phyloP scores from a whole-genome alignment of 371 early-diverging fungal genomes.

The Apophysomyces variabilis region DNA sequence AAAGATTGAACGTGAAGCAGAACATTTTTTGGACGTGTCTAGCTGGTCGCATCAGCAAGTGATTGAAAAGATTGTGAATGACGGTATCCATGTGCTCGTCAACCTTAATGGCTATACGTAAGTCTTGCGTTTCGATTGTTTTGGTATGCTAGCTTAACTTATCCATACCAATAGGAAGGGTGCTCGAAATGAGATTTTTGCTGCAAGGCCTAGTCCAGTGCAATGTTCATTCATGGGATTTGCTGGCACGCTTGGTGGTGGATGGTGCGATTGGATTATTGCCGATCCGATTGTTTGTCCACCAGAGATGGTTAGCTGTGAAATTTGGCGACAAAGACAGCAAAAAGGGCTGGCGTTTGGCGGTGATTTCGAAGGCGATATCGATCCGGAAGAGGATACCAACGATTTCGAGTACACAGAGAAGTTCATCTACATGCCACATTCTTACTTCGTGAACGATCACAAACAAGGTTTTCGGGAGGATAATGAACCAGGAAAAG shows the following conservation, averaged over 20 bases:
- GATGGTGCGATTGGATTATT: constrained; percentile 93
- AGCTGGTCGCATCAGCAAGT: constrained; percentile 80
- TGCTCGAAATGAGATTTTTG: constrained; percentile 93
- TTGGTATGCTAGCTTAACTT: neutral
- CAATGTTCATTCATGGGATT: constrained; percentile 94
- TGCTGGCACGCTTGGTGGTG: constrained; percentile 88
- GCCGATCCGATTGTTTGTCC: constrained; percentile 90
- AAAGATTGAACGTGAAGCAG: constrained; percentile 82
- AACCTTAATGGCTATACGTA: constrained; percentile 78
- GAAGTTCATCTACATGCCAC: constrained; percentile 91
- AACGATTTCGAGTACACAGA: constrained; percentile 85
- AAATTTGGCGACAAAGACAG: constrained; percentile 59
- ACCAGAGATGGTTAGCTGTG: constrained; percentile 78
- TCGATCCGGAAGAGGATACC: constrained; percentile 72
- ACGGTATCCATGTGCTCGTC: constrained; percentile 86
- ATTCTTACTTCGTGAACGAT: constrained; percentile 92
- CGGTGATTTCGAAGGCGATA: constrained; percentile 71
- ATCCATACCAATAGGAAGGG: constrained; percentile 83
- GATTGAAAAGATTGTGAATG: constrained; percentile 71
- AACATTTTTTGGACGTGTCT: constrained; percentile 80
- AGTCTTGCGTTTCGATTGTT: neutral
- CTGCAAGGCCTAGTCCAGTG: constrained; percentile 88
- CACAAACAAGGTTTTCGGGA: constrained; percentile 94
- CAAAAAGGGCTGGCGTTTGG: constrained; percentile 14
- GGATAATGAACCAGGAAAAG: constrained; percentile 43